Evolutionary conservation across 2,329 filamentous ascomycete species (phyloP).

Genomic region (Fusarium dimerum): DNA sequence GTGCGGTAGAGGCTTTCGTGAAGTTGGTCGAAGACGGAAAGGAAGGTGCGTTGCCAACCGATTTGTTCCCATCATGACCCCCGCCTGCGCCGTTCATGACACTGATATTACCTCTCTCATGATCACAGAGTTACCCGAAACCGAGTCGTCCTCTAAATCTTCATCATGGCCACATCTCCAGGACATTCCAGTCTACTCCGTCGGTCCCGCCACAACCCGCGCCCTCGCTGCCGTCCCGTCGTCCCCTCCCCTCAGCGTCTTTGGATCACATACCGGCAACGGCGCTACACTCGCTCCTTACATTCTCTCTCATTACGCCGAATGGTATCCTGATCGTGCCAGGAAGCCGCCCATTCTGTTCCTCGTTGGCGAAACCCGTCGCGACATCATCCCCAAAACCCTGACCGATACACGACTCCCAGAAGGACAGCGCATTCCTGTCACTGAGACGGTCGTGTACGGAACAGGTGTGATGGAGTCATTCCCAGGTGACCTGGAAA

Average conservation of each 20-base stretch:
- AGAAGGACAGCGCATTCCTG: constrained; percentile 54
- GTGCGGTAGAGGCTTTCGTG: constrained; percentile 77
- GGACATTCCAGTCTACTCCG: constrained; percentile 69
- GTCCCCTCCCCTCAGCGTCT: constrained; percentile 58
- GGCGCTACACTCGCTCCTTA: constrained; percentile 77
- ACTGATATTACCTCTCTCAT: neutral
- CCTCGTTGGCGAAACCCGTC: constrained; percentile 83
- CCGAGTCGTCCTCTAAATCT: neutral
- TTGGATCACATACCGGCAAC: constrained; percentile 81
- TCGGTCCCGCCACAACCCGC: constrained; percentile 78
- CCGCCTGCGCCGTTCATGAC: constrained; percentile 3
- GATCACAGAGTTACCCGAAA: too few relatives aligned
- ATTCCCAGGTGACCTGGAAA: constrained; percentile 69
- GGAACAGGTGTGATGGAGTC: constrained; percentile 80
- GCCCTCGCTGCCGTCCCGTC: constrained; percentile 62
- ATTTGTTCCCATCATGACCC: constrained; percentile 8
- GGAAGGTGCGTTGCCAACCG: neutral
- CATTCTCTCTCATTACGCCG: constrained; percentile 76
- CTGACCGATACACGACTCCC: constrained; percentile 62
- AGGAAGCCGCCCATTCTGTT: constrained; percentile 72
- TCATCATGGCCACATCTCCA: constrained; percentile 54
- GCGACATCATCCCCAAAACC: constrained; percentile 86
- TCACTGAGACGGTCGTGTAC: constrained; percentile 84
- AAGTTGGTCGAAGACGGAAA: constrained; percentile 57
- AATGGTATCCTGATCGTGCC: constrained; percentile 46